phyloP scores from a whole-genome alignment of 2,329 filamentous ascomycete species.

The Claviceps lovelessii region DNA sequence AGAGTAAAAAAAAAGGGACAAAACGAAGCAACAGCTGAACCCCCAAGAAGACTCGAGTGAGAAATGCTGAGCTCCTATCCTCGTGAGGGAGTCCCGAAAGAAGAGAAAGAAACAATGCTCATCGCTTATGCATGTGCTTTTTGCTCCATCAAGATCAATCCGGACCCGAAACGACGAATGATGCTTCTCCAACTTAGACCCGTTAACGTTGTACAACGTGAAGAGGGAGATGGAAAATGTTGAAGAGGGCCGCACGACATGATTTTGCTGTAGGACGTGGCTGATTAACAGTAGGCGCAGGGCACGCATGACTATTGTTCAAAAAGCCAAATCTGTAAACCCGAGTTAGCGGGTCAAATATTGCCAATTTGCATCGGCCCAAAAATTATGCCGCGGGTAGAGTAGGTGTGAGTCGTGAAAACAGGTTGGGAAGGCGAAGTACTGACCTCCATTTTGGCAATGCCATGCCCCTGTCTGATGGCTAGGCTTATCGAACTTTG shows the following conservation, averaged over 20 bases:
- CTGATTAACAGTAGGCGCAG: conserved; percentile 8
- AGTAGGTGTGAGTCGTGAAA: too few relatives aligned
- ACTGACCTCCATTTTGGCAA: conserved; percentile 89
- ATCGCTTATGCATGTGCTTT: background rate
- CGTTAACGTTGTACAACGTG: conserved; percentile 10
- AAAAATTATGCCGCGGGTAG: background rate
- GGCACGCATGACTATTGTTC: conserved; percentile 19
- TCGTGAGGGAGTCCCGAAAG: background rate
- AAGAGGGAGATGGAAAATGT: background rate
- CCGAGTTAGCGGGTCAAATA: conserved; percentile 12
- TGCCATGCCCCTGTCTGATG: conserved; percentile 59
- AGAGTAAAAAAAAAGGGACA: background rate
- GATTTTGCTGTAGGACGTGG: background rate
- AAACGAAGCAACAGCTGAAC: background rate
- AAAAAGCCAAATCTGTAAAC: conserved; percentile 34
- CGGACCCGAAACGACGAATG: background rate
- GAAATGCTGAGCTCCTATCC: background rate
- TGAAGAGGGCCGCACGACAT: background rate
- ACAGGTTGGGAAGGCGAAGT: background rate
- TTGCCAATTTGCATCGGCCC: background rate
- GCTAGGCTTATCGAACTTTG: conserved; percentile 53
- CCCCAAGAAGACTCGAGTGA: background rate
- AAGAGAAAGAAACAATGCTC: background rate
- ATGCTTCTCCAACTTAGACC: background rate
- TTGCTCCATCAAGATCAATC: background rate